Percentiles rank a stretch among this genome's conserved stretches.
Conservation (phyloP, 306 rosid genomes). For the Mimosa bimucronata region DNA sequence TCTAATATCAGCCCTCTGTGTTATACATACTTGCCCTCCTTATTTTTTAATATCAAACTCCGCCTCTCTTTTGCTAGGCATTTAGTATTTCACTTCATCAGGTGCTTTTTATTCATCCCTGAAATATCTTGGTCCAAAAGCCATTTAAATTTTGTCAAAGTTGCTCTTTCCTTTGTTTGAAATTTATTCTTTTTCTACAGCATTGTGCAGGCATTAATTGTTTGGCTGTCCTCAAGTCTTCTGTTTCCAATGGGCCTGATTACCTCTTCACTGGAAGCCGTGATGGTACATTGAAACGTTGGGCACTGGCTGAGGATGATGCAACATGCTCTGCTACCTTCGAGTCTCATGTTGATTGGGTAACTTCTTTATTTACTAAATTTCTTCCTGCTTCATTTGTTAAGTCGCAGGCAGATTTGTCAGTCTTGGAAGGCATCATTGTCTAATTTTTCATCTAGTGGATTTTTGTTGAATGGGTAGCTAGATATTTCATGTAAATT, state of each 20-base stretch:
- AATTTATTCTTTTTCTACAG: conserved; percentile 54
- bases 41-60: not conserved
- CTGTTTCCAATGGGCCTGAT: conserved; percentile 54
- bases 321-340: conserved; percentile 82
- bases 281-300: conserved; percentile 80
- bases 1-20: not conserved
- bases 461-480: not conserved
- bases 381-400: conserved; percentile 8
- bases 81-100: not conserved
- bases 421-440: not conserved
- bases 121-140: conserved; percentile 15
- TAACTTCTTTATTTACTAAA: conserved; percentile 32
- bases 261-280: conserved; percentile 85
- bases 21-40: not conserved
- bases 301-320: conserved; percentile 63
- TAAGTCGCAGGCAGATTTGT: conserved; percentile 26
- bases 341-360: conserved; percentile 97
- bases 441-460: conserved; percentile 9
- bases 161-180: conserved; percentile 20
- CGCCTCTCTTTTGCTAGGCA: not conserved
- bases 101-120: not conserved
- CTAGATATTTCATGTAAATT: not conserved
- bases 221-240: conserved; percentile 59
- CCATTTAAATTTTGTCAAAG: not conserved
- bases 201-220: conserved; percentile 87